A percentile compares a stretch with the other conserved stretches of the same genome.
Evolutionary conservation across 2,329 filamentous ascomycete genomes (phyloP).

Genomic region (Colletotrichum truncatum): DNA sequence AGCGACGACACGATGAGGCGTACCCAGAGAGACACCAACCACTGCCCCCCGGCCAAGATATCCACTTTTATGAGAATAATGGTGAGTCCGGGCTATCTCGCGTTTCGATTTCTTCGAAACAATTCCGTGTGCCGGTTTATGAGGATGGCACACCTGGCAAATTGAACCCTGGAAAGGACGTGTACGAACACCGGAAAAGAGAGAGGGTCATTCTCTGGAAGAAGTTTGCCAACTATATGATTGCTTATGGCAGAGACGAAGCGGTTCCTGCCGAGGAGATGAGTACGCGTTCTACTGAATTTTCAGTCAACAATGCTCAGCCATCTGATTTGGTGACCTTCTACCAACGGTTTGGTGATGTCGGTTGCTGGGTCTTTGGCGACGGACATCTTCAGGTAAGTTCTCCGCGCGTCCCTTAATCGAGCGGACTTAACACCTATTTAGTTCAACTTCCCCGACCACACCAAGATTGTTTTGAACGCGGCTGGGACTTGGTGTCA

Average conservation of each 20-base stretch:
- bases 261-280: slow-evolving; percentile 58
- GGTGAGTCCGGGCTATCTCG: slow-evolving; percentile 70
- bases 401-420: not conserved
- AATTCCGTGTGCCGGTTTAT: slow-evolving; percentile 65
- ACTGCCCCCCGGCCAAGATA: slow-evolving; percentile 69
- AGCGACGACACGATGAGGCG: slow-evolving; percentile 63
- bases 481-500: slow-evolving; percentile 79
- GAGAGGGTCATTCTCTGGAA: slow-evolving; percentile 76
- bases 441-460: slow-evolving; percentile 87
- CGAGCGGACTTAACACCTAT: slow-evolving; percentile 33
- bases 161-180: slow-evolving; percentile 69
- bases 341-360: slow-evolving; percentile 83
- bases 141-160: slow-evolving; percentile 69
- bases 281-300: slow-evolving; percentile 45
- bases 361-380: slow-evolving; percentile 83
- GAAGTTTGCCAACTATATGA: slow-evolving; percentile 80
- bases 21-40: slow-evolving; percentile 69
- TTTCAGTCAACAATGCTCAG: slow-evolving; percentile 34
- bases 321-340: slow-evolving; percentile 76
- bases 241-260: slow-evolving; percentile 78
- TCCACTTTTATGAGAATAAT: slow-evolving; percentile 80
- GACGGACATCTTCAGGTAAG: slow-evolving; percentile 80
- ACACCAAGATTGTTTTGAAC: slow-evolving; percentile 85
- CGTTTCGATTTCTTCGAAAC: slow-evolving; percentile 71
- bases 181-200: slow-evolving; percentile 72